Evolutionary conservation across 2,329 filamentous ascomycete species (phyloP), one percentile per base, ranked within the genome.

Genomic region (Grosmannia clavigera): DNA sequence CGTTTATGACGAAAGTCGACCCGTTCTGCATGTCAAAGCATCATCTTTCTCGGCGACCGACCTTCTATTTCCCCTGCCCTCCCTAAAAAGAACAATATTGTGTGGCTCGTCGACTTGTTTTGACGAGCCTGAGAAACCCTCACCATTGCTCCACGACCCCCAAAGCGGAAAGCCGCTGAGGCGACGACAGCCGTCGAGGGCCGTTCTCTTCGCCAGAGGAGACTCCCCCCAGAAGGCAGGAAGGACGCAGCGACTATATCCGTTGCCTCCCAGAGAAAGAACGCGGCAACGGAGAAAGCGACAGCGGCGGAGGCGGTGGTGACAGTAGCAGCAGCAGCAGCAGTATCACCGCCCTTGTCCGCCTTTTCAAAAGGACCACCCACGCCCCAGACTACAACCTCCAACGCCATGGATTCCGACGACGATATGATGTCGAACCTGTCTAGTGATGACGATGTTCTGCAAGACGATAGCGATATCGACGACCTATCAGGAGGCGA

Each of bases 361-460:
- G 10, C 25, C 22, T 16, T 33, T 9, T 31, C 54, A 5, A 60
- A 60, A 46, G 64, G 61, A 16, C 64, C 64, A 0, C 63, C 61
- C 0, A 62, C 63, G 10, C 64, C 64, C 4, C 63, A 65, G 61
- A 85, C 82, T 56, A 75, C 72, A n/a, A 69, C 70, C 27, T 78
- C 75, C 58, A 76, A 76, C 72, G 82, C 78, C 64, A 96, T 96
- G 92, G 91, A 96, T 76, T 96, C 92, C 10, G 92, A 97, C 68
- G 91, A 96, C 69, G 92, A 96, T 62, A 92, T 92, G 73, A 87
- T 94, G 81, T 95, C 88, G 67, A 84, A 85, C 69, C 79, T 86
- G 67, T 92, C 89, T 51, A 95, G 88, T 69, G 86, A 86, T 51
- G 85, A 86, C 60, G 86, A 88, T 65, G 82, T 90, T 62, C 80